Percentiles rank a stretch among this genome's conserved stretches.
phyloP scores from a whole-genome alignment of 1,284 basidiomycete species.

The Sanghuangporus weigelae region DNA sequence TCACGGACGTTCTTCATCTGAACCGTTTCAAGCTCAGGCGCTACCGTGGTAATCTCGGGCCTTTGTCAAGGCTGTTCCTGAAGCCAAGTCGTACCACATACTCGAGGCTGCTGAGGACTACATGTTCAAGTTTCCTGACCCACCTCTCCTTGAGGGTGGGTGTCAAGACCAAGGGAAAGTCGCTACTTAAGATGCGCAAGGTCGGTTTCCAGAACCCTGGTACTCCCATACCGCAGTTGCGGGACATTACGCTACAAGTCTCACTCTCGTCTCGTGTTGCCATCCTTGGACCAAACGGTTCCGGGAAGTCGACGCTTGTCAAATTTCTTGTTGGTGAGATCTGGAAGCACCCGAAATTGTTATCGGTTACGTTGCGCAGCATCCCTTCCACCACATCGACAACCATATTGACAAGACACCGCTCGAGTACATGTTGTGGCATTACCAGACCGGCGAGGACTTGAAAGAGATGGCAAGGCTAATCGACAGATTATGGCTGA shows the following conservation, averaged over 20 bases:
- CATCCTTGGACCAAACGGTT: conserved; percentile 94
- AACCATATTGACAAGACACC: conserved; percentile 97
- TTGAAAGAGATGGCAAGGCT: conserved; percentile 94
- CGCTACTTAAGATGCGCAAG: conserved; percentile 94
- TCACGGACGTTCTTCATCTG: conserved; percentile 97
- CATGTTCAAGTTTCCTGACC: conserved; percentile 94
- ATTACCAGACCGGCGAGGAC: conserved; percentile 99
- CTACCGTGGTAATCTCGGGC: conserved; percentile 95
- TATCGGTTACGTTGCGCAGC: conserved; percentile 97
- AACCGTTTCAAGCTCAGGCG: conserved; percentile 99
- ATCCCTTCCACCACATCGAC: conserved; percentile 99
- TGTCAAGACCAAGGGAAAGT: conserved; percentile 99
- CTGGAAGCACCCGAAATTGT: conserved; percentile 99
- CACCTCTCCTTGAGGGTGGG: conserved; percentile 95
- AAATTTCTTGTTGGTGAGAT: conserved; percentile 98
- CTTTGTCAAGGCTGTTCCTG: conserved; percentile 92
- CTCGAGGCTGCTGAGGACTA: conserved; percentile 93
- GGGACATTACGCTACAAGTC: conserved; percentile 94
- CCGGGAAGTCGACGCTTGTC: conserved; percentile 98
- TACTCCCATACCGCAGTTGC: conserved; percentile 82
- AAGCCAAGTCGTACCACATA: conserved; percentile 98
- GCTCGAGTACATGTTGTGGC: conserved; percentile 98
- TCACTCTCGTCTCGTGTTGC: conserved; percentile 97
- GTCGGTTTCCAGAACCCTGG: conserved; percentile 96
- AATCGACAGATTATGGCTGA: conserved; percentile 83